phyloP scores from a whole-genome alignment of 2,329 filamentous ascomycete genomes.

The Epichloe bromicola region DNA sequence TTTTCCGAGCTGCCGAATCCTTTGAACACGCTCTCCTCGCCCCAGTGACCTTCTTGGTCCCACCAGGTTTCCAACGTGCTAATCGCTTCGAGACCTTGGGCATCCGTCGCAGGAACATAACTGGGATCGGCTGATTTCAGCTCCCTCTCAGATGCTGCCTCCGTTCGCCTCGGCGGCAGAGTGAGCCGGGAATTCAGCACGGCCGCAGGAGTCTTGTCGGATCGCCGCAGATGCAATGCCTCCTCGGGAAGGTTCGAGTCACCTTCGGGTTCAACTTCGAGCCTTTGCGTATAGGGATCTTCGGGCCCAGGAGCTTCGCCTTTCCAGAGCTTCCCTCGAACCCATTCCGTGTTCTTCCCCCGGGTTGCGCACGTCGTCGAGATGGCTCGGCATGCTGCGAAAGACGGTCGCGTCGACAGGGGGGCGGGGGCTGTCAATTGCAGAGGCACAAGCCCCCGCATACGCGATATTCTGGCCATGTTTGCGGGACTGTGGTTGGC shows the following conservation, averaged over 20 bases:
- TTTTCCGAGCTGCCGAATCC: constrained; percentile 29
- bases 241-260: constrained; percentile 19
- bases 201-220: constrained; percentile 14
- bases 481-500: constrained; percentile 7
- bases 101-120: constrained; percentile 35
- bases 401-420: constrained; percentile 14
- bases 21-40: constrained; percentile 27
- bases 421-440: constrained; percentile 13
- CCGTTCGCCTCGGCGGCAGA: constrained; percentile 21
- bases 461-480: constrained; percentile 31
- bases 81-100: constrained; percentile 33
- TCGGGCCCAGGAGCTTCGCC: constrained; percentile 24
- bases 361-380: constrained; percentile 21
- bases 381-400: constrained; percentile 17
- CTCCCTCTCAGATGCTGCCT: constrained; percentile 21
- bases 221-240: constrained; percentile 11
- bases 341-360: constrained; percentile 23
- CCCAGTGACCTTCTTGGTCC: constrained; percentile 40
- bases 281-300: constrained; percentile 25
- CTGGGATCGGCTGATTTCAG: constrained; percentile 16
- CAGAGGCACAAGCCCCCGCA: constrained; percentile 21
- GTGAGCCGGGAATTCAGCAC: constrained; percentile 18
- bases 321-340: constrained; percentile 28
- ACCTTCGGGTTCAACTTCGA: constrained; percentile 15
- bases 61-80: constrained; percentile 38